Evolutionary conservation across 805 yeast genomes (phyloP), one percentile per base, ranked within the genome.

Genomic region (Priceomyces haplophilus): DNA sequence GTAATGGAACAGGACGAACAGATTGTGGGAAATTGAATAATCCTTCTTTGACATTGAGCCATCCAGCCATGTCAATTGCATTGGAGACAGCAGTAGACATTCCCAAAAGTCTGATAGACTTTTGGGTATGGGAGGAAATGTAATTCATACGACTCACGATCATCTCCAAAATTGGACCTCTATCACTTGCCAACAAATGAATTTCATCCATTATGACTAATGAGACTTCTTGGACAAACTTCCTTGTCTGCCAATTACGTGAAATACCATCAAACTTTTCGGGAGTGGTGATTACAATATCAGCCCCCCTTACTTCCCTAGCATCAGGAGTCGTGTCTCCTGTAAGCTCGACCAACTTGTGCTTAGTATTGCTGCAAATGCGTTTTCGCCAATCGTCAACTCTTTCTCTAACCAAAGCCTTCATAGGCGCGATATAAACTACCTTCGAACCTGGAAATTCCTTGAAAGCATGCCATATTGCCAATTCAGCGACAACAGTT

Each of bases 401-500:
- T 56, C 95, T 72, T 61, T 86, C 95, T 41, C 90, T 67, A 1
- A 86, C 95, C 52, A 86, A 73, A 0, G 95, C 95, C 53, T 87
- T 86, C 95, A 86, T 87, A 1, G 95, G 95, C 0, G 95, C 95
- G 65, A 86, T 85, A 57, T 87, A 86, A 6, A 86, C 91, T 19
- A 87, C 75, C 52, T 89, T 89, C 1, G 88, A 79, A 8, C 82
- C 79, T 0, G 97, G 97, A 44, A 75, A 81, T 37, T 85, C 84
- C 36, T 76, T 79, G 60, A 91, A 85, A 0, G 99, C 97, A 59
- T 89, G 91, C 97, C 98, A 93, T 12, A 93, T 87, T 0, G 98
- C 98, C 43, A 93, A 65, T 58, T 93, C 99, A 0, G 98, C 96
- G 21, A 95, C 98, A 25, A 93, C 85, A 0, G 99, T 93, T 62